Evolutionary conservation across 306 rosid species (phyloP), one percentile per base, ranked within the genome.

Genomic region (Corylus heterophylla): DNA sequence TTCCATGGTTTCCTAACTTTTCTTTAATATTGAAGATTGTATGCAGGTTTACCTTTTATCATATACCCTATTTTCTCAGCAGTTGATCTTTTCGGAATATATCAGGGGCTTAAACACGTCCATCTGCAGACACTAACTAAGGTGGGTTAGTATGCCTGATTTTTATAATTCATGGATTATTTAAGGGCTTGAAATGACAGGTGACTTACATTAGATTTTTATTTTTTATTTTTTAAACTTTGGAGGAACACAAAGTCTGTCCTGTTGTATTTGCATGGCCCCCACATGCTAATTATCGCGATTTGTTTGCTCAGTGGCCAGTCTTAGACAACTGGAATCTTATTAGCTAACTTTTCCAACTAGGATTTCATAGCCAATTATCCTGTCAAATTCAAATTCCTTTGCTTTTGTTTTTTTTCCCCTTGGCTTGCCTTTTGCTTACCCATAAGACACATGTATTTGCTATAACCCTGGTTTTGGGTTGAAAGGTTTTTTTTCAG

Each of bases 111-210:
- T 79, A 89, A 89, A 83, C 92, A 85, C 72, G 92, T 90, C 84
- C 98, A 94, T 85, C 83, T 94, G 82, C 90, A 84, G 85, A 92
- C 98, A n/a, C 80, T 94, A 84, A 90, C 93, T 25, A 94, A 94
- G 94, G 98, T 90, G 80, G 52, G 87, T 74, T 11, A 27, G 62
- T 20, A 55, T 74, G 45, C 22, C 50, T 70, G 49, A 55, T 49
- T 64, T 71, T 67, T 49, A 37, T 55, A 22, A 37, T 44, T 52
- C 14, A 22, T 10, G 61, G 44, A 51, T 50, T 77, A 62, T 81
- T n/a, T 77, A 71, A 74, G 68, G 71, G 74, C 79, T 76, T 78
- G 70, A 59, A 54, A 64, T 74, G 66, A 47, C 8, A 47, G 54
- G 74, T 83, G 72, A 4, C 67, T 27, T 54, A 37, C 48, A 8